phyloP scores from a whole-genome alignment of 768 basidiomycete species.

The Suillus hirtellus region DNA sequence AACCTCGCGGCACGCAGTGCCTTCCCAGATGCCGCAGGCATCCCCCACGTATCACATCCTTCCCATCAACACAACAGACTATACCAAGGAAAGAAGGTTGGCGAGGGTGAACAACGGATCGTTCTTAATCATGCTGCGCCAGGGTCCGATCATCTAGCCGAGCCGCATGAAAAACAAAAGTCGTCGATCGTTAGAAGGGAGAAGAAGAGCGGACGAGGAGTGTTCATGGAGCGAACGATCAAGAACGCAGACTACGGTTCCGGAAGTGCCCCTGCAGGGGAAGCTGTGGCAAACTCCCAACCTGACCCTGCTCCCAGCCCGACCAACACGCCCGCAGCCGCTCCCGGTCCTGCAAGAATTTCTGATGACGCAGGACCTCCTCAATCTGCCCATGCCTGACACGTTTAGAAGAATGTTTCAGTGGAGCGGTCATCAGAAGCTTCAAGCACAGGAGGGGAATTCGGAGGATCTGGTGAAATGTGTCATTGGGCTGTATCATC shows the following conservation, averaged over 20 bases:
- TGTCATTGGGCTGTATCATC: neutral
- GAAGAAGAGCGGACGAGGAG: conserved; percentile 7
- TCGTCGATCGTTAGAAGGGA: neutral
- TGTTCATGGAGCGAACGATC: conserved; percentile 21
- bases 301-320: conserved; percentile 16
- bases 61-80: conserved; percentile 32
- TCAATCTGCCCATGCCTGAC: conserved; percentile 5
- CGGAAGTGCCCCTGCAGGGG: conserved; percentile 6
- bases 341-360: conserved; percentile 13
- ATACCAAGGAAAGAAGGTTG: conserved; percentile 11
- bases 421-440: neutral
- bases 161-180: neutral
- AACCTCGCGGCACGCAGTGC: conserved; percentile 21
- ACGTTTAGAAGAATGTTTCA: conserved; percentile 3
- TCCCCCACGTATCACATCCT: conserved; percentile 29
- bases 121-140: neutral
- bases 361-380: neutral
- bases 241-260: conserved; percentile 30
- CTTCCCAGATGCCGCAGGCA: conserved; percentile 21
- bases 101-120: conserved; percentile 1
- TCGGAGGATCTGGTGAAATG: neutral
- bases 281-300: conserved; percentile 8
- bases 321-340: conserved; percentile 15
- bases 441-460: neutral
- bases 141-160: neutral